These are phyloP conservation scores for Lasiosphaeriaceae sp. DNA, from an alignment of 495 filamentous ascomycete genomes.

Conservation along the genomic window DNA sequence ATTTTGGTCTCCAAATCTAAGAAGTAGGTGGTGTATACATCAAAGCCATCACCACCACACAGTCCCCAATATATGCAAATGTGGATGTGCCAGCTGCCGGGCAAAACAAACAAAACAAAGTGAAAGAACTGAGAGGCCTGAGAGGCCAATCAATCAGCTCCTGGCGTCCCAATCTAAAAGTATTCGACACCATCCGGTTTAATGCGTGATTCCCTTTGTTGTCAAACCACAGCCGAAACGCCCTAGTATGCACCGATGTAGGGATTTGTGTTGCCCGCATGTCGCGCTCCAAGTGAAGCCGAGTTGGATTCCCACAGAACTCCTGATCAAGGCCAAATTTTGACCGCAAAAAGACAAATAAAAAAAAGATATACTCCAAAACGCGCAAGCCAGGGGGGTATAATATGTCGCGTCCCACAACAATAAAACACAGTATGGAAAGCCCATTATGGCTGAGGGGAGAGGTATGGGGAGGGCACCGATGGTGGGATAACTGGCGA, in stretches of 20 bases:
- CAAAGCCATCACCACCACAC: neutral
- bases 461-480: conserved; percentile 3
- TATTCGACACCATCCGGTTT: neutral
- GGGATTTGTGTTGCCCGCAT: neutral
- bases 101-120: neutral
- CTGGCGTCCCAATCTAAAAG: neutral
- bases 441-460: neutral
- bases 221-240: neutral
- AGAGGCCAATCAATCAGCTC: neutral
- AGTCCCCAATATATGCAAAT: neutral
- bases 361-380: conserved; percentile 3
- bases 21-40: neutral
- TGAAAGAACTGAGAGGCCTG: neutral
- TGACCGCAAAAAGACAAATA: neutral
- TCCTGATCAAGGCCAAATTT: neutral
- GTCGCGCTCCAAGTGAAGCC: neutral
- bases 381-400: neutral
- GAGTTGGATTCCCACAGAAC: neutral
- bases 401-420: conserved; percentile 3
- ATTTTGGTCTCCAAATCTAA: neutral
- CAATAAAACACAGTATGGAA: conserved; percentile 1
- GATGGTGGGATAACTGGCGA: conserved; percentile 13
- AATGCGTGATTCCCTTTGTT: neutral
- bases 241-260: neutral
- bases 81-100: neutral